Percentiles rank a stretch among this genome's conserved stretches.
Conservation (phyloP, 306 rosid genomes). For the Delonix regia region DNA sequence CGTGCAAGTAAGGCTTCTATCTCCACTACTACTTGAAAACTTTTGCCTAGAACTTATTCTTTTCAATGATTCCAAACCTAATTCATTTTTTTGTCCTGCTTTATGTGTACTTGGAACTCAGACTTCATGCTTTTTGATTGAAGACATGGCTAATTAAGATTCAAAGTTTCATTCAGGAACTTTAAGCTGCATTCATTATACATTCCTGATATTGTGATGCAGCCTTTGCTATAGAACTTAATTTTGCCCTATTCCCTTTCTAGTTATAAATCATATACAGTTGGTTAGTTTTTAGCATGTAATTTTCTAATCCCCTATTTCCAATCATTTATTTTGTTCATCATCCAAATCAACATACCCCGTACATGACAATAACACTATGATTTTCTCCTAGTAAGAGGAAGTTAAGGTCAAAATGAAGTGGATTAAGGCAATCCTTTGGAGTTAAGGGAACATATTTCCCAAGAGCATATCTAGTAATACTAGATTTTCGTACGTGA, state of each 20-base stretch:
- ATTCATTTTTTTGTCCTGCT: background rate
- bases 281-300: conserved; percentile 1
- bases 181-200: background rate
- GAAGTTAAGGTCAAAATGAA: conserved; percentile 5
- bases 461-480: background rate
- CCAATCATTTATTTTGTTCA: background rate
- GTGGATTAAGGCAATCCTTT: conserved; percentile 13
- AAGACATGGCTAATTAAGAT: background rate
- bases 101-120: background rate
- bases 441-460: conserved; percentile 13
- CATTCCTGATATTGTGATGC: conserved; percentile 4
- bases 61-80: background rate
- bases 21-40: conserved; percentile 18
- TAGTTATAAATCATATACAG: background rate
- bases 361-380: background rate
- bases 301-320: background rate
- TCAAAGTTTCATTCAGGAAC: background rate
- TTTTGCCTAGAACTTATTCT: background rate
- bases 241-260: conserved; percentile 18
- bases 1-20: conserved; percentile 84
- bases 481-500: background rate
- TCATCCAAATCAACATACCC: background rate
- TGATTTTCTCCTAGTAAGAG: background rate
- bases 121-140: background rate
- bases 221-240: background rate